phyloP scores from a whole-genome alignment of 345 rosid species.

The Odontarrhena argentea region DNA sequence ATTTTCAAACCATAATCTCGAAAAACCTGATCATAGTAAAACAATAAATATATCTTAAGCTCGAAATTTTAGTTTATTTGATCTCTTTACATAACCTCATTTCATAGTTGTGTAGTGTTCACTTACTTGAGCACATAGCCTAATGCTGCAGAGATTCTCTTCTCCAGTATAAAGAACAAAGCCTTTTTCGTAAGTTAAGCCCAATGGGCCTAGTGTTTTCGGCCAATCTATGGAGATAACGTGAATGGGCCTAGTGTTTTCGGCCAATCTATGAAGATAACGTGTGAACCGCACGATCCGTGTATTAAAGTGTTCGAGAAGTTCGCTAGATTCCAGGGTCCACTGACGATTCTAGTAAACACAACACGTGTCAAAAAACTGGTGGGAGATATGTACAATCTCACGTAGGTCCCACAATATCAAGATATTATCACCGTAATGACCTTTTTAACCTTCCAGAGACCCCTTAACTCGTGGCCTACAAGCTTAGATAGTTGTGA shows the following conservation, averaged over 20 bases:
- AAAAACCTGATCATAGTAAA: no score
- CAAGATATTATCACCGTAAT: constrained; percentile 14
- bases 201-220: neutral
- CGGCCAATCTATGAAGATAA: neutral
- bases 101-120: no score
- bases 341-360: constrained; percentile 14
- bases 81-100: no score
- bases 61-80: no score
- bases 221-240: neutral
- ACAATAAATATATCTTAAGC: no score
- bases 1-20: neutral
- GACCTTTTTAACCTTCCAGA: constrained; percentile 34
- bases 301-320: neutral
- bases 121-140: no score
- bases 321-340: constrained; percentile 21
- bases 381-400: constrained; percentile 15
- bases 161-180: neutral
- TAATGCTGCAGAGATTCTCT: no score
- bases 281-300: neutral
- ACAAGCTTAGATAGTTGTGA: constrained; percentile 17
- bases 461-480: constrained; percentile 34
- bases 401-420: constrained; percentile 30
- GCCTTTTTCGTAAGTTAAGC: neutral
- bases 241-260: neutral
- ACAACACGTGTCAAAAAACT: constrained; percentile 27